Evolutionary conservation across 768 basidiomycete genomes (phyloP).

Genomic region (Auriscalpium vulgare): DNA sequence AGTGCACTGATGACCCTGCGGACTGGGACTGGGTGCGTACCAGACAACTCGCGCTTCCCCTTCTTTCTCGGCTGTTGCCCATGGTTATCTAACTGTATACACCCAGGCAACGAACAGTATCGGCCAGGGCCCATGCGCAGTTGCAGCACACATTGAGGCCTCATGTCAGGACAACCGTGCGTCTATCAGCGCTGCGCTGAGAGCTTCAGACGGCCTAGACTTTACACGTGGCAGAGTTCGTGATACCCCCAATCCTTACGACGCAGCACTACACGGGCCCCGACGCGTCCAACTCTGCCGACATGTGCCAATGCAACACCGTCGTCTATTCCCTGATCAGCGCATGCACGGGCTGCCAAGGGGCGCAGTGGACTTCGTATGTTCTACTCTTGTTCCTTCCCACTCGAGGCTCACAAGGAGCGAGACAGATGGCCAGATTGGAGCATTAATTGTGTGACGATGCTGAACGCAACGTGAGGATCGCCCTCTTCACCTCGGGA

Average conservation of each 20-base stretch:
- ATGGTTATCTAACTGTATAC: too few species aligned
- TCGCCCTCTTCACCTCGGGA: background rate
- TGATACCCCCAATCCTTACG: background rate
- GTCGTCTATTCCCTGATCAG: conserved; percentile 3
- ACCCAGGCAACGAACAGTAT: conserved; percentile 4
- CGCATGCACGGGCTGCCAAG: conserved; percentile 6
- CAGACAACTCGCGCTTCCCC: too few species aligned
- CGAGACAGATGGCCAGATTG: background rate
- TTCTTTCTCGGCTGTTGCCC: too few species aligned
- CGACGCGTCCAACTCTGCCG: background rate
- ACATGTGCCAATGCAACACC: conserved; percentile 4
- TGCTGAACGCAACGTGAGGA: too few species aligned
- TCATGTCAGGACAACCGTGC: background rate
- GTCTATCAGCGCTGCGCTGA: background rate
- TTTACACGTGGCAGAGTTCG: background rate
- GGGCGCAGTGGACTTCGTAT: conserved; percentile 2
- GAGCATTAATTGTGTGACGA: background rate
- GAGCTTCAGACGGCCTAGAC: background rate
- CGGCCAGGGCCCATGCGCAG: conserved; percentile 1
- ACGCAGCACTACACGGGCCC: conserved; percentile 5
- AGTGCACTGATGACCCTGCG: too few species aligned
- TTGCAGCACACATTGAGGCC: conserved; percentile 4
- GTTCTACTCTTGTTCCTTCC: background rate
- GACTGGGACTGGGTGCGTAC: too few species aligned
- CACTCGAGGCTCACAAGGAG: background rate